Evolutionary conservation across 495 filamentous ascomycete genomes (phyloP).

Genomic region (Penicillium mononematosum): DNA sequence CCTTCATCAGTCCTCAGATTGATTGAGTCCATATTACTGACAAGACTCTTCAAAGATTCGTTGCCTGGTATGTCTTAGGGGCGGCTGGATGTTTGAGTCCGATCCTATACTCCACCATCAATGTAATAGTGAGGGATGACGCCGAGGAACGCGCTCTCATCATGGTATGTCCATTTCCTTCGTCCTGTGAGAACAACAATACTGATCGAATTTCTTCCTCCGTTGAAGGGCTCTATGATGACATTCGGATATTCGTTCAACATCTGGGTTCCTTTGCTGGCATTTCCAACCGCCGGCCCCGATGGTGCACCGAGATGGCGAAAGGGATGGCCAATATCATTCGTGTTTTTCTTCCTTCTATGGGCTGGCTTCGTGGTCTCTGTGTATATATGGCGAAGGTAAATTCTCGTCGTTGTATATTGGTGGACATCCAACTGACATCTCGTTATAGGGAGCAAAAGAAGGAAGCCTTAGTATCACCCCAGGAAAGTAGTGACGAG

Average conservation of each 20-base stretch:
- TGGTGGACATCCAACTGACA: neutral
- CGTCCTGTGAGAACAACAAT: neutral
- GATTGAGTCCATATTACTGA: neutral
- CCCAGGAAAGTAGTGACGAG: slow-evolving; percentile 17
- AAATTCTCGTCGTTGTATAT: slow-evolving; percentile 10
- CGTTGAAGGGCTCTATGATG: slow-evolving; percentile 46
- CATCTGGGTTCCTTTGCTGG: slow-evolving; percentile 46
- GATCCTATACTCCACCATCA: slow-evolving; percentile 48
- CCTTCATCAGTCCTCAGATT: neutral
- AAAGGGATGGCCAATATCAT: slow-evolving; percentile 45
- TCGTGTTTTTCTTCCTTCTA: slow-evolving; percentile 41
- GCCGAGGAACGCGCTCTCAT: slow-evolving; percentile 49
- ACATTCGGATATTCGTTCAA: slow-evolving; percentile 50
- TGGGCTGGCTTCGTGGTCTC: slow-evolving; percentile 44
- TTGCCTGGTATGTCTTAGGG: slow-evolving; percentile 48
- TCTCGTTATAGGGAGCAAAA: slow-evolving; percentile 13
- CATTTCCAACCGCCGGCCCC: slow-evolving; percentile 43
- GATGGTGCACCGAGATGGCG: slow-evolving; percentile 47
- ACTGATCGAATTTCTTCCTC: slow-evolving; percentile 2
- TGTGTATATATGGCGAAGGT: slow-evolving; percentile 36
- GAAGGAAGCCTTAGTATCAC: slow-evolving; percentile 1
- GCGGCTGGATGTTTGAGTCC: slow-evolving; percentile 42
- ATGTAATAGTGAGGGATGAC: slow-evolving; percentile 46
- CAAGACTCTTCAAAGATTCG: slow-evolving; percentile 29
- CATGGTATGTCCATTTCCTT: slow-evolving; percentile 28